A percentile compares a stretch with the other conserved stretches of the same genome.
These are phyloP conservation scores for Boletus barrowsii DNA, from an alignment of 768 basidiomycete genomes.

Conservation along the genomic window DNA sequence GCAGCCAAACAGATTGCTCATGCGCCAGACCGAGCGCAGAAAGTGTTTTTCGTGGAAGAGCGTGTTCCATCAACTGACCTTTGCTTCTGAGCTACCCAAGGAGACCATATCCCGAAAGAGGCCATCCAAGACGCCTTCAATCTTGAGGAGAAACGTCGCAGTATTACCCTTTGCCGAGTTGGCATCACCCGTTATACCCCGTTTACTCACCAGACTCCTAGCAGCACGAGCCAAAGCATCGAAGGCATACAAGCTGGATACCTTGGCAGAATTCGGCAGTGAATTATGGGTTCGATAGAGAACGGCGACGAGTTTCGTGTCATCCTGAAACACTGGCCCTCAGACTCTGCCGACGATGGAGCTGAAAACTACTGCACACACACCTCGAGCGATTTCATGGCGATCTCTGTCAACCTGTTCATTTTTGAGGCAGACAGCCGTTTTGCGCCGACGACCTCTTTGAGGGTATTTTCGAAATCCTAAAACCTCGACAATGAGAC, in stretches of 20 bases:
- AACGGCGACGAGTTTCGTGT: constrained; percentile 83
- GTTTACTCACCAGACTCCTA: constrained; percentile 62
- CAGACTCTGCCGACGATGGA: neutral
- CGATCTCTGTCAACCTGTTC: constrained; percentile 67
- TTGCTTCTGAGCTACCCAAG: constrained; percentile 63
- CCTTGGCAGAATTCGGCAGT: constrained; percentile 63
- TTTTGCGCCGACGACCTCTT: constrained; percentile 79
- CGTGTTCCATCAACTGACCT: constrained; percentile 62
- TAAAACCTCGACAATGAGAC: constrained; percentile 31
- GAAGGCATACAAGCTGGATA: constrained; percentile 89
- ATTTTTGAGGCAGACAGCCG: constrained; percentile 88
- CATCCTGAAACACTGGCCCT: constrained; percentile 48
- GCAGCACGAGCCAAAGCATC: constrained; percentile 91
- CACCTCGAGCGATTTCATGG: constrained; percentile 77
- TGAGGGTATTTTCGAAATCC: constrained; percentile 79
- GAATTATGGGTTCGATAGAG: constrained; percentile 89
- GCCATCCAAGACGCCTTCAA: constrained; percentile 88
- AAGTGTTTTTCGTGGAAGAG: constrained; percentile 1
- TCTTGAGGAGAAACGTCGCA: constrained; percentile 82
- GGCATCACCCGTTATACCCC: constrained; percentile 52
- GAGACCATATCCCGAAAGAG: constrained; percentile 82
- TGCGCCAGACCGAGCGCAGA: constrained; percentile 6
- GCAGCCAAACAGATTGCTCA: constrained; percentile 2
- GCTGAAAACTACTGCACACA: constrained; percentile 22
- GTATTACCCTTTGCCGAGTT: constrained; percentile 61